Base-by-base conservation (phyloP, 2,329 filamentous ascomycete genomes). In the Aspergillus ruber region DNA sequence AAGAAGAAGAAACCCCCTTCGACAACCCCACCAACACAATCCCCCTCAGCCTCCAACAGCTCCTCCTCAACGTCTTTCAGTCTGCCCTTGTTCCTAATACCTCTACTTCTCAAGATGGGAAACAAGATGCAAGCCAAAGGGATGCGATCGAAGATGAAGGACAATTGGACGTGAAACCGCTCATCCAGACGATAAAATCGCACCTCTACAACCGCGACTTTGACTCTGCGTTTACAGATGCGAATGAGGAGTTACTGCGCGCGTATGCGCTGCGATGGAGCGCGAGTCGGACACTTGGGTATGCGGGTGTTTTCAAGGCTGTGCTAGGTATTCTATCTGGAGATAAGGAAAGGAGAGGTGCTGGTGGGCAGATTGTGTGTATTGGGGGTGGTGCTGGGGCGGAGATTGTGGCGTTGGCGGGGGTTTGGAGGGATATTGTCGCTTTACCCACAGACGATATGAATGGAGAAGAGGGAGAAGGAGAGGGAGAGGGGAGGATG, bases 221-320 rank as follows among this genome's bases (percentile, higher is more conserved):
- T 68, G 76, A 77, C 10, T 72, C 75, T 13, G 91, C 91, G 0
- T 98, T 97, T 70, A 59, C 67, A 2, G 69, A 69, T 36, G 83
- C 82, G 0, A 76, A 76, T 41, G 76, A 81, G 47, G 81, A 85
- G 40, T 80, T 85, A 57, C 77, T 96, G 15, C 81, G 86, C 51
- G 87, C 86, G 8, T 98, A 98, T 72, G 88, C 89, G 7, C 81
- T 88, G 46, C 75, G 93, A 58, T 98, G 91, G 90, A 95, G 90
- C 67, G 88, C 91, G 1, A 86, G 86, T 45, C 78, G 93, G 45
- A 86, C 90, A 0, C 71, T 97, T 45, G 88, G 85, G 53, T 97
- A 97, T 69, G 74, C 82, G n/a, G 73, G 77, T n/a, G 63, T 84
- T 13, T 74, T 84, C 20, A 64, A 60, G 51, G 62, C 51, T 52